These are phyloP conservation scores for Cryptosporidium canis DNA, from an alignment of 169 alveolate genomes.

Conservation along the genomic window DNA sequence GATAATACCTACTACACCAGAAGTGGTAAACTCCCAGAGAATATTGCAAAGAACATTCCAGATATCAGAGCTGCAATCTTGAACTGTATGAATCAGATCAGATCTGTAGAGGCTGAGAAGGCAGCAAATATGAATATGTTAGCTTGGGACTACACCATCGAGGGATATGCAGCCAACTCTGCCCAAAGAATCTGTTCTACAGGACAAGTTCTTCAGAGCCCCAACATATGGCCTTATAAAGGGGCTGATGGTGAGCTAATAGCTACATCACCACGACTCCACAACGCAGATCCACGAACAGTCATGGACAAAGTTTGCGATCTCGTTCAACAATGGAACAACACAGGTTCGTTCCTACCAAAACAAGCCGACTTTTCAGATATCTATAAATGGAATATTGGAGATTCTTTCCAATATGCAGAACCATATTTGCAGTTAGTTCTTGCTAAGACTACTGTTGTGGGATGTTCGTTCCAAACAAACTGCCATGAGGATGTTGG, in stretches of 20 bases:
- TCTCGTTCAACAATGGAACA: slow-evolving; percentile 64
- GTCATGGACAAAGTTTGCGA: slow-evolving; percentile 58
- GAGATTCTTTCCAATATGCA: slow-evolving; percentile 43
- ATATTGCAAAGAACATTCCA: slow-evolving; percentile 51
- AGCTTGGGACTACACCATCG: slow-evolving; percentile 72
- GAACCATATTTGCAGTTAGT: slow-evolving; percentile 67
- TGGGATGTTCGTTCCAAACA: slow-evolving; percentile 71
- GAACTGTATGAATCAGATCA: slow-evolving; percentile 39
- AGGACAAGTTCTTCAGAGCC: slow-evolving; percentile 49
- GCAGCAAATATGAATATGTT: slow-evolving; percentile 72
- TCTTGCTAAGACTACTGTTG: slow-evolving; percentile 14
- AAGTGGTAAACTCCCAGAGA: neutral
- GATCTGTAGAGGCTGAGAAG: slow-evolving; percentile 68
- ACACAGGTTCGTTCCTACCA: slow-evolving; percentile 53
- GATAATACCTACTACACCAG: slow-evolving; percentile 3
- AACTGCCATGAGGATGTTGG: slow-evolving; percentile 55
- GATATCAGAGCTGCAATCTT: slow-evolving; percentile 54
- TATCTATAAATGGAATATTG: slow-evolving; percentile 43
- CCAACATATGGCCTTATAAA: slow-evolving; percentile 53
- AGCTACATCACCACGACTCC: slow-evolving; percentile 48
- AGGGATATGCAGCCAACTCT: slow-evolving; percentile 54
- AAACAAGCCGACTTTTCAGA: slow-evolving; percentile 51
- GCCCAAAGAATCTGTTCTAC: slow-evolving; percentile 58
- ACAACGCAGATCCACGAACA: slow-evolving; percentile 31
- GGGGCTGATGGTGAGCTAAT: slow-evolving; percentile 61